Evolutionary conservation across 371 early-diverging fungal species (phyloP), one percentile per base, ranked within the genome.

Genomic region (Mucor circinelloides): DNA sequence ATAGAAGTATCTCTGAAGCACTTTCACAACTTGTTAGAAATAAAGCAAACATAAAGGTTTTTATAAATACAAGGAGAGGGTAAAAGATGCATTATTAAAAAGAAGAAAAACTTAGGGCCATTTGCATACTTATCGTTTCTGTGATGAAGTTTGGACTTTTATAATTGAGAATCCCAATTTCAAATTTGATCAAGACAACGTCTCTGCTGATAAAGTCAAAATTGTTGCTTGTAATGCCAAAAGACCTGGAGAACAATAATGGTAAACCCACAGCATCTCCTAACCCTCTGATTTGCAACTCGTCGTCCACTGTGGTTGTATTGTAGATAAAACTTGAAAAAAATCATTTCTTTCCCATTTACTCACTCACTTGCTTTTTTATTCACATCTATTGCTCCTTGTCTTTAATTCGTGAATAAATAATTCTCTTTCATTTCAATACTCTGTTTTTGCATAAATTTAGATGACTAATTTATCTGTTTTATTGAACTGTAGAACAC

Each of bases 71-170:
- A 36, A 13, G 36, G 36, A 36, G 10, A 36, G 36, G 36, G 36
- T n/a, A n/a, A 36, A 36, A 36, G 31, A 36, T 36, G 36, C 36
- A 36, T 36, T 36, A 36, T 36, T 44, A 19, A 7, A 44, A 44
- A 4, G 60, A 40, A 25, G 13, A 36, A 58, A 36, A 58, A 25
- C 52, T 1, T 56, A 92, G 90, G 97, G 96, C 15, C 91, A 90
- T 67, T 84, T 96, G 70, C 88, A 91, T 68, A 92, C 91, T 19
- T 97, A 96, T 79, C 89, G 96, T 46, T 94, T 93, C 68, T 93
- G 96, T 78, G 97, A 98, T 74, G 98, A 98, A 68, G 97, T 97
- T 31, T 97, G 97, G 97, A 97, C 98, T 0, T 97, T 99, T 81
- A 91, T 96, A 28, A 85, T 97, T 52, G 90, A 92, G 63, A 87